Evolutionary conservation across 495 filamentous ascomycete genomes (phyloP), one percentile per base, ranked within the genome.

Genomic region (Pyronema omphalodes): DNA sequence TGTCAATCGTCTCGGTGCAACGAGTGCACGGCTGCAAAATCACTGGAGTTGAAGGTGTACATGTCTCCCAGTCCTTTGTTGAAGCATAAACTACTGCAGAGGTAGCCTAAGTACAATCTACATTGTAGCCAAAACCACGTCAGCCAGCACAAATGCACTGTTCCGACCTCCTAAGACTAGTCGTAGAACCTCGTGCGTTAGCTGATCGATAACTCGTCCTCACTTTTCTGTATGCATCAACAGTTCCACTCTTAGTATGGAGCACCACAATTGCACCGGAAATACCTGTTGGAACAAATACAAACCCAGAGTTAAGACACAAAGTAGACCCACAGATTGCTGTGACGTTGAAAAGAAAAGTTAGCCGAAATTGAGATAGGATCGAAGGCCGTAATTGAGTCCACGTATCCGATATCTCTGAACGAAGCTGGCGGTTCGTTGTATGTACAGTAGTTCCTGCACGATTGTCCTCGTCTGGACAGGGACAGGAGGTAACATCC

Each of bases 381-480:
- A 17, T 41, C 39, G 39, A 17, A 17, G 39, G 39, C 39, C 39
- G 11, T 12, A 41, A 41, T 41, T 41, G 39, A 41, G 39, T 41
- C 44, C 44, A 47, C 44, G 44, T 47, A 47, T 47, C 23, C 44
- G 18, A 47, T 47, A 47, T 47, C 44, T 17, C 44, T 15, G 11
- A n/a, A 14, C 9, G 14, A 47, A n/a, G 44, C 14, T 47, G 44
- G 18, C 18, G 44, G 44, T 47, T 47, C 23, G 44, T 47, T 47
- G 44, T 2, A 29, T 29, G 23, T 29, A 29, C 23, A 29, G 23
- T 29, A 29, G 23, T 29, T 29, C 23, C 23, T 29, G 23, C 23
- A 29, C 23, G 23, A 29, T 29, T 29, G 23, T 29, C 23, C 23
- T 29, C 23, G 23, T 5, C 23, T 29, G 23, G 23, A 29, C 23